Evolutionary conservation across 306 rosid genomes (phyloP), one percentile per base, ranked within the genome.

Genomic region (Senna siamea): DNA sequence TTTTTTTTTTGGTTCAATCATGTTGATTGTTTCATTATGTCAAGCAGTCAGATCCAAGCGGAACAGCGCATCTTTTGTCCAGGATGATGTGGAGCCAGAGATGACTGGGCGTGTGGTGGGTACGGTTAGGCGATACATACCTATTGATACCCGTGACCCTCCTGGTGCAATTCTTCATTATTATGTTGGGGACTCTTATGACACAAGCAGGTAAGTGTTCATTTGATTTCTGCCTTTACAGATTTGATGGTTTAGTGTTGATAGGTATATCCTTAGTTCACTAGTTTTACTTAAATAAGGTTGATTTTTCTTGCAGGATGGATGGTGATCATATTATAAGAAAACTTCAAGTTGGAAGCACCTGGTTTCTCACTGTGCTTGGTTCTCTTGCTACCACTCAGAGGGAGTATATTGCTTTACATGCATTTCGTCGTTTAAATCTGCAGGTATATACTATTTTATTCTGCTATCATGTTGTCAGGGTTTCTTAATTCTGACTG

Each of bases 311-410:
- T 76, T 73, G 85, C 85, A 80, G 85, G 83, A 81, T 44, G 81
- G 93, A 91, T 56, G 97, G 89, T 76, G 96, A 89, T 70, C 98
- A 93, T 76, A 87, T 91, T 37, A 81, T 93, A 60, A 85, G 90
- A 76, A 91, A 89, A 77, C 86, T 93, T 78, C 96, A 85, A 81
- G 79, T 77, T 46, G 93, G 89, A 85, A 83, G 90, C 57, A 82
- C 80, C 43, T 93, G 98, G 98, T 87, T 82, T 83, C 80, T 93
- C 53, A 88, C 97, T 14, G 92, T 91, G 64, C 98, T 93, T 35
- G 98, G 98, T 74, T 93, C 98, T 83, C 96, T 91, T 65, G 97
- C 98, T 63, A 93, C 98, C 61, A 93, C 98, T 58, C 98, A 93
- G 90, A 82, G 98, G 57, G 98, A 93, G 77, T 93, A 93, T 37